A percentile compares a stretch with the other conserved stretches of the same genome.
Conservation (phyloP, 2,329 filamentous ascomycete species). For the Alternaria sp. region DNA sequence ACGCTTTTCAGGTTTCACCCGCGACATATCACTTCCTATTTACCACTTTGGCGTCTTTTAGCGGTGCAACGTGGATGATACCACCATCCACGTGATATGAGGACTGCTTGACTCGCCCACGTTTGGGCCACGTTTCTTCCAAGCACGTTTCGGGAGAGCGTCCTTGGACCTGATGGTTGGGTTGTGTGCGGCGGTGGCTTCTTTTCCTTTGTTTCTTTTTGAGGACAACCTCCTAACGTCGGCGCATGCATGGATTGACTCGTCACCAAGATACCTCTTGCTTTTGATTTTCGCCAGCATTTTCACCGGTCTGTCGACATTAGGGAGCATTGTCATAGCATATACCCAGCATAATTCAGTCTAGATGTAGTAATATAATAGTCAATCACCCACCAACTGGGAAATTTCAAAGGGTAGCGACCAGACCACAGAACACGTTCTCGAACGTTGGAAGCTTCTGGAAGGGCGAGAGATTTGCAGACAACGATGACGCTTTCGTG, state of each 20-base stretch:
- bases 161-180: slow-evolving; percentile 3
- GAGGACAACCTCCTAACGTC: slow-evolving; percentile 1
- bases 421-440: background rate
- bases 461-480: slow-evolving; percentile 3
- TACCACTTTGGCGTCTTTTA: slow-evolving; percentile 18
- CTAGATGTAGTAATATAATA: slow-evolving; percentile 15
- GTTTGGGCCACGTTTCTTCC: slow-evolving; percentile 3
- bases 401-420: background rate
- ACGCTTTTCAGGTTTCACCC: slow-evolving; percentile 17
- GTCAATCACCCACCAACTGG: background rate
- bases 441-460: slow-evolving; percentile 4
- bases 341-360: slow-evolving; percentile 7
- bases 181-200: slow-evolving; percentile 17
- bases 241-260: slow-evolving; percentile 24
- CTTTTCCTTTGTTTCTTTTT: slow-evolving; percentile 6
- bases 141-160: slow-evolving; percentile 8
- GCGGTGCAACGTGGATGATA: slow-evolving; percentile 19
- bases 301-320: slow-evolving; percentile 5
- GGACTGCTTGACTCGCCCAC: slow-evolving; percentile 2
- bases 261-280: slow-evolving; percentile 36
- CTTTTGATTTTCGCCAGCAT: slow-evolving; percentile 19
- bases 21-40: slow-evolving; percentile 19
- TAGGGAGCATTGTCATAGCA: slow-evolving; percentile 7
- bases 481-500: background rate
- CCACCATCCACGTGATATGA: slow-evolving; percentile 9